Percentiles rank a stretch among this genome's conserved stretches.
phyloP scores from a whole-genome alignment of 371 early-diverging fungal species.

The Blakeslea trispora region DNA sequence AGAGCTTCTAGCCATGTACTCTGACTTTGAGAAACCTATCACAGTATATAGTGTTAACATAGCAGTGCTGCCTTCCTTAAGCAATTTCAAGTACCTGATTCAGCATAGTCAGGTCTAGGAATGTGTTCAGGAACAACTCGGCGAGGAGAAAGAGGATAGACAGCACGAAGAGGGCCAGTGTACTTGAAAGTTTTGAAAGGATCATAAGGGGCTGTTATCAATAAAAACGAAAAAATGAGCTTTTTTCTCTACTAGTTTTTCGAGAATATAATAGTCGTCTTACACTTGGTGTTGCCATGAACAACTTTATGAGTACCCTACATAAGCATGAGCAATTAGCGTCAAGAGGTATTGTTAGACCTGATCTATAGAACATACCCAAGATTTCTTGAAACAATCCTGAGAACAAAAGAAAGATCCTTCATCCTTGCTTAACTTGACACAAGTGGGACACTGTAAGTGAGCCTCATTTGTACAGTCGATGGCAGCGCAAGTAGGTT shows the following conservation, averaged over 20 bases:
- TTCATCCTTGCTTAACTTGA: conserved; percentile 66
- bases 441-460: conserved; percentile 88
- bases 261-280: background rate
- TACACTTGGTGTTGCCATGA: conserved; percentile 40
- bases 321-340: conserved; percentile 3
- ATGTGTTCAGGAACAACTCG: conserved; percentile 80
- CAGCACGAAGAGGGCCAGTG: conserved; percentile 82
- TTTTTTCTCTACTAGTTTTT: background rate
- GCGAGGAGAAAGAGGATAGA: conserved; percentile 82
- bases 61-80: background rate
- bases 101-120: conserved; percentile 83
- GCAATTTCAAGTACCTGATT: conserved; percentile 36
- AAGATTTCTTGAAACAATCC: conserved; percentile 85
- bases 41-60: background rate
- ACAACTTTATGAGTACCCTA: conserved; percentile 61
- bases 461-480: conserved; percentile 77
- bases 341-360: background rate
- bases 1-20: conserved; percentile 61
- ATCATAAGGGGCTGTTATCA: conserved; percentile 59
- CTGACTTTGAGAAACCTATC: conserved; percentile 69
- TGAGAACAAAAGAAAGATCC: conserved; percentile 86
- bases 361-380: conserved; percentile 50
- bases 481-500: conserved; percentile 27
- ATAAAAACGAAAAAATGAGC: background rate
- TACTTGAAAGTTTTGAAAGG: conserved; percentile 81